Evolutionary conservation across 257 asterid genomes (phyloP).

Genomic region (Anisodus tanguticus): DNA sequence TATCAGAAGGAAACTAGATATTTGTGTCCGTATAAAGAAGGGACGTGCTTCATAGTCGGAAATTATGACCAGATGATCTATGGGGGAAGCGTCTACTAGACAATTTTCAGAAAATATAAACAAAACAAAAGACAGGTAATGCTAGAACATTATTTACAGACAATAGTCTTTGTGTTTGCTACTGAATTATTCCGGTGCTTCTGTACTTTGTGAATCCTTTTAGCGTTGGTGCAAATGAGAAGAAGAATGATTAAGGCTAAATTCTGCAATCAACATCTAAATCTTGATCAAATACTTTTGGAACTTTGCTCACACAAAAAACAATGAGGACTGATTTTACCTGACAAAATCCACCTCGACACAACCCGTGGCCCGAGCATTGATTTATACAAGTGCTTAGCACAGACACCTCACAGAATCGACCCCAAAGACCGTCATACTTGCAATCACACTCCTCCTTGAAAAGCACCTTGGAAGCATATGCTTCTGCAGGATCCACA

Average conservation of each 20-base stretch:
- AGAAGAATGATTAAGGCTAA: slow-evolving; percentile 4
- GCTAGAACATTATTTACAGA: neutral
- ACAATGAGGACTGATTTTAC: slow-evolving; percentile 44
- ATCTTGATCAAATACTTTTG: slow-evolving; percentile 15
- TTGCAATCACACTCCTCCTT: slow-evolving; percentile 97
- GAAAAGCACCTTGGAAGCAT: slow-evolving; percentile 57
- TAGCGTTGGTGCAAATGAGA: neutral
- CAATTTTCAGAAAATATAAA: neutral
- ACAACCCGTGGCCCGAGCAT: slow-evolving; percentile 77
- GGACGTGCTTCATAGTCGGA: neutral
- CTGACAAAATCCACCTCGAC: slow-evolving; percentile 99
- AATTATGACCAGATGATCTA: neutral
- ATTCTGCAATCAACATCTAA: slow-evolving; percentile 23
- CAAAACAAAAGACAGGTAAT: neutral
- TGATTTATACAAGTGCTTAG: slow-evolving; percentile 82
- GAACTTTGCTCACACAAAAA: neutral
- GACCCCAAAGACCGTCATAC: slow-evolving; percentile 91
- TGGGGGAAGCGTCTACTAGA: neutral
- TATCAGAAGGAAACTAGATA: slow-evolving; percentile 17
- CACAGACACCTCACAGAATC: slow-evolving; percentile 85
- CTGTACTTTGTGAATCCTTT: neutral
- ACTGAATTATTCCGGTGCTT: neutral
- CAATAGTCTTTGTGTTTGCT: neutral
- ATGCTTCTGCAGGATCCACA: slow-evolving; percentile 82
- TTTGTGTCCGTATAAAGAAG: neutral